Conservation (phyloP, 805 yeast genomes). For the Ogataea ganodermae region DNA sequence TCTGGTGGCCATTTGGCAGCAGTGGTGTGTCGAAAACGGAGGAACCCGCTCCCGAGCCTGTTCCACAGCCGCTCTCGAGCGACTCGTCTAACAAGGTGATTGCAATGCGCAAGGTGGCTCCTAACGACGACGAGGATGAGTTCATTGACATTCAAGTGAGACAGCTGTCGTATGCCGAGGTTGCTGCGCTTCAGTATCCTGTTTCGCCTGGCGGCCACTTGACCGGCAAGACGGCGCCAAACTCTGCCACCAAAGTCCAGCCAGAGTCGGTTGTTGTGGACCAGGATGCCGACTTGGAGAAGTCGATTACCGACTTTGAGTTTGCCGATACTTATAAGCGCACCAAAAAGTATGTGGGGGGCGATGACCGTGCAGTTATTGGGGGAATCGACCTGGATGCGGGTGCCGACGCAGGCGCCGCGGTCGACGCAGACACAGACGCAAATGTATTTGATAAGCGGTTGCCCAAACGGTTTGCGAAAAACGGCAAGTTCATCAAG, state of each 20-base stretch:
- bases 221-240: not conserved
- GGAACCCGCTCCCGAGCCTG: not conserved
- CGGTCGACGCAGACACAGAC: slow-evolving; percentile 7
- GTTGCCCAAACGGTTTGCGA: slow-evolving; percentile 22
- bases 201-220: slow-evolving; percentile 6
- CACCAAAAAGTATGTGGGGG: slow-evolving; percentile 15
- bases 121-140: slow-evolving; percentile 29
- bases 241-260: not conserved
- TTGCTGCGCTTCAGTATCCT: slow-evolving; percentile 38
- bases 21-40: not conserved
- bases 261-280: slow-evolving; percentile 27
- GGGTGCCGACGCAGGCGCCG: slow-evolving; percentile 9
- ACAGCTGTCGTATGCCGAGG: slow-evolving; percentile 55
- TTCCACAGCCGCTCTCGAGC: slow-evolving; percentile 2
- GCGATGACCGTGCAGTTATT: slow-evolving; percentile 4
- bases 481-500: slow-evolving; percentile 22
- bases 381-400: too few relatives aligned
- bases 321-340: slow-evolving; percentile 27
- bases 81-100: slow-evolving; percentile 31
- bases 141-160: slow-evolving; percentile 49
- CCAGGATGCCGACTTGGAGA: slow-evolving; percentile 34
- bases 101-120: slow-evolving; percentile 34
- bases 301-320: slow-evolving; percentile 36
- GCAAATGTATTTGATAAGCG: slow-evolving; percentile 11
- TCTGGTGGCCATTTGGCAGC: slow-evolving; percentile 25